phyloP scores from a whole-genome alignment of 345 rosid species.

The Syzygium oleosum region DNA sequence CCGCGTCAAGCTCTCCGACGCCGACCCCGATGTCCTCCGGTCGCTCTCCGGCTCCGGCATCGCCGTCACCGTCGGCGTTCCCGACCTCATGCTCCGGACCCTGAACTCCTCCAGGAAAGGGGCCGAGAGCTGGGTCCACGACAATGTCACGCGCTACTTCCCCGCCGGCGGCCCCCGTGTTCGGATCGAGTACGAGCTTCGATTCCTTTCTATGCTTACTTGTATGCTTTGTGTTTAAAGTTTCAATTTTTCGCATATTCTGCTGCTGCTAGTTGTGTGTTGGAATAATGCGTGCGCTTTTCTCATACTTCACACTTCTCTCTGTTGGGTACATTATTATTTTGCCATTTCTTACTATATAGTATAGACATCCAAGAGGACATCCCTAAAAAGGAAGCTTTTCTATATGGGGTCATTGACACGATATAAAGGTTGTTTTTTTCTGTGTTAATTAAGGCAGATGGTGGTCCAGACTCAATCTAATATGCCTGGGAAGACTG shows the following conservation, averaged over 20 bases:
- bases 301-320: background rate
- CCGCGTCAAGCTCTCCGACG: constrained; percentile 69
- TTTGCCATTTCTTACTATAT: background rate
- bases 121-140: constrained; percentile 89
- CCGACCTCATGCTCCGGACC: constrained; percentile 48
- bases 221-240: background rate
- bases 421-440: background rate
- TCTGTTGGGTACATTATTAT: background rate
- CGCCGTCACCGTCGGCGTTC: constrained; percentile 64
- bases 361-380: background rate
- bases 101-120: constrained; percentile 67
- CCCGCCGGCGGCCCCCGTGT: constrained; percentile 35
- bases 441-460: background rate
- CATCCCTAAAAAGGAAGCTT: background rate
- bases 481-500: background rate
- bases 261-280: background rate
- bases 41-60: constrained; percentile 75
- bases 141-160: constrained; percentile 88
- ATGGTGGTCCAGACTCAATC: background rate
- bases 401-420: background rate
- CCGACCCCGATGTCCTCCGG: constrained; percentile 58
- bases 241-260: background rate
- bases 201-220: background rate
- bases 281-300: background rate
- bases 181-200: constrained; percentile 54